Percentiles rank a stretch among this genome's conserved stretches.
phyloP scores from a whole-genome alignment of 306 rosid genomes.

The Rosa lucieae region DNA sequence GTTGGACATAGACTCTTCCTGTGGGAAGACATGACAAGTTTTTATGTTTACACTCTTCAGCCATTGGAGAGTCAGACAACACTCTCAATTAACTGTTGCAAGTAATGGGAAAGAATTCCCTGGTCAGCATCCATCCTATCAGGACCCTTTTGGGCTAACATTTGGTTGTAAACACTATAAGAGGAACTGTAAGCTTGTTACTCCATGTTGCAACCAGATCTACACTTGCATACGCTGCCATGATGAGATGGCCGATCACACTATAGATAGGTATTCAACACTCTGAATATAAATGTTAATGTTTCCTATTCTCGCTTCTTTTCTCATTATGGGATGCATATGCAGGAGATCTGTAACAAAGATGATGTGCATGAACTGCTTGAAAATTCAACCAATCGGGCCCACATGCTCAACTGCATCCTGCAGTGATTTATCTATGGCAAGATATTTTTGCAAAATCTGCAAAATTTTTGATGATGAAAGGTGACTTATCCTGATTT shows the following conservation, averaged over 20 bases:
- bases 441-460: constrained; percentile 80
- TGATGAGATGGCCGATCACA: constrained; percentile 70
- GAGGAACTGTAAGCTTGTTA: constrained; percentile 84
- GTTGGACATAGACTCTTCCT: not conserved
- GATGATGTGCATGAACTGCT: constrained; percentile 99
- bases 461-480: constrained; percentile 89
- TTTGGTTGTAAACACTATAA: constrained; percentile 93
- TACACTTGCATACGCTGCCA: constrained; percentile 87
- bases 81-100: constrained; percentile 41
- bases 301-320: constrained; percentile 15
- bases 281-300: not conserved
- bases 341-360: constrained; percentile 71
- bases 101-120: constrained; percentile 54
- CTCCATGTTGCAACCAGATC: constrained; percentile 85
- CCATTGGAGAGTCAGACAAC: constrained; percentile 76
- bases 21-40: constrained; percentile 4
- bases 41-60: constrained; percentile 42
- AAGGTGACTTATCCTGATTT: constrained; percentile 47
- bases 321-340: constrained; percentile 30
- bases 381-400: constrained; percentile 68
- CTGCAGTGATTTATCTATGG: constrained; percentile 74
- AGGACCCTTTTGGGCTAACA: constrained; percentile 52
- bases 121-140: constrained; percentile 72
- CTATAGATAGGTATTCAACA: constrained; percentile 61
- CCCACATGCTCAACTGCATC: constrained; percentile 66